Percentiles rank a stretch among this genome's conserved stretches.
Evolutionary conservation across 495 filamentous ascomycete species (phyloP).

Genomic region (Alectoria sarmentosa): DNA sequence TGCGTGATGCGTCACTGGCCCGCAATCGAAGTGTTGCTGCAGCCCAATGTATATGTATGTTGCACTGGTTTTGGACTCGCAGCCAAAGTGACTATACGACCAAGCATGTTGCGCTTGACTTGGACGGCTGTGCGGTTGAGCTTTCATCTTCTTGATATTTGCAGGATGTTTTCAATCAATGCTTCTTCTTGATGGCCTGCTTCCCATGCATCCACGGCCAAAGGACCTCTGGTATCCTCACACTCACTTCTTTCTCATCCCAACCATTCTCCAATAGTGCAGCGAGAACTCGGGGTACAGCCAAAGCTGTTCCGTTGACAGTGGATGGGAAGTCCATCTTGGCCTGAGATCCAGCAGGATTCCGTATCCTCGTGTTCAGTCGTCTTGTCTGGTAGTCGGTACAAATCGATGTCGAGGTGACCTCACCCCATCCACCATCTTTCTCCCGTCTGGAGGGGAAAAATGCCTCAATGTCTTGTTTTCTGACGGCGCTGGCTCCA

Average conservation of each 20-base stretch:
- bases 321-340: constrained; percentile 65
- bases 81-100: background rate
- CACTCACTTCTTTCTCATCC: constrained; percentile 36
- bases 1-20: background rate
- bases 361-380: constrained; percentile 59
- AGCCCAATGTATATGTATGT: background rate
- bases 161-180: background rate
- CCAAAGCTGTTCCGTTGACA: constrained; percentile 89
- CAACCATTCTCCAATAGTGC: constrained; percentile 90
- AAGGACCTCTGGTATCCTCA: constrained; percentile 70
- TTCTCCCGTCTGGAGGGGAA: constrained; percentile 73
- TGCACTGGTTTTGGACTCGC: background rate
- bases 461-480: constrained; percentile 87
- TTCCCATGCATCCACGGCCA: constrained; percentile 74
- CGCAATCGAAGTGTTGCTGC: background rate
- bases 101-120: background rate
- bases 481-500: constrained; percentile 77
- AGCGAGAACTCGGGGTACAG: constrained; percentile 81
- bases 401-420: constrained; percentile 84
- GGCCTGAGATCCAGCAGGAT: constrained; percentile 20
- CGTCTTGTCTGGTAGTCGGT: constrained; percentile 90
- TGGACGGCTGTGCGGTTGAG: background rate
- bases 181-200: constrained; percentile 51
- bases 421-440: constrained; percentile 86
- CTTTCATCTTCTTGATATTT: background rate